Evolutionary conservation across 164 flowering plant species (phyloP), one percentile per base, ranked within the genome.

Genomic region (Berberis thunbergii): DNA sequence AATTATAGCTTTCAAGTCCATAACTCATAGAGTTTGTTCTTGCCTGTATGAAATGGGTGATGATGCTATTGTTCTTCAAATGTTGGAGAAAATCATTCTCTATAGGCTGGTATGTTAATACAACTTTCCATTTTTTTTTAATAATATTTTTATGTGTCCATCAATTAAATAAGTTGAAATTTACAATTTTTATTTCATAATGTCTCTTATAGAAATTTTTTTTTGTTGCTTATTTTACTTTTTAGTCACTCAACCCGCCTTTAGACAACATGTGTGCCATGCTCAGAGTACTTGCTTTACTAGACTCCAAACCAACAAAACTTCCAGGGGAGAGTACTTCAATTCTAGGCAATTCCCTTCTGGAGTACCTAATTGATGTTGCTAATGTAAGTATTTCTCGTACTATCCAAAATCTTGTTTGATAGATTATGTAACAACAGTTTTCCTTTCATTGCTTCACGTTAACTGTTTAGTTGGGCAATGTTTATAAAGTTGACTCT

Each of bases 11-110:
- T 83, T 79, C 45, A 79, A 74, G 73, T 73, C 74, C 66, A 43
- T 86, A 53, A 81, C 81, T 4, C 63, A 72, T 49, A 62, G 65
- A 62, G 75, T 88, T 50, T 81, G 84, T 75, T 83, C 92, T 55
- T 78, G 66, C 71, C 68, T 93, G 73, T 67, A 73, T 41, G 79
- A 80, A 72, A 83, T 93, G 68, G 97, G 98, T 55, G 96, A 93
- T 67, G 60, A 61, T 61, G 60, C 79, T 61, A 78, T 85, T 65
- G 70, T 93, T 71, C 69, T 83, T 59, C 78, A 74, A 69, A 81
- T 88, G 55, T 58, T 88, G 45, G 89, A 89, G 77, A 78, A 72
- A 69, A 57, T 76, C 54, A 63, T 82, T 55, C 43, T 84, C 67
- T 80, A 77, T 65, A 80, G 75, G 64, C 70, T 86, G 43, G 96